Base-by-base conservation (phyloP, 2,329 filamentous ascomycete species). In the Curvularia hawaiiensis region DNA sequence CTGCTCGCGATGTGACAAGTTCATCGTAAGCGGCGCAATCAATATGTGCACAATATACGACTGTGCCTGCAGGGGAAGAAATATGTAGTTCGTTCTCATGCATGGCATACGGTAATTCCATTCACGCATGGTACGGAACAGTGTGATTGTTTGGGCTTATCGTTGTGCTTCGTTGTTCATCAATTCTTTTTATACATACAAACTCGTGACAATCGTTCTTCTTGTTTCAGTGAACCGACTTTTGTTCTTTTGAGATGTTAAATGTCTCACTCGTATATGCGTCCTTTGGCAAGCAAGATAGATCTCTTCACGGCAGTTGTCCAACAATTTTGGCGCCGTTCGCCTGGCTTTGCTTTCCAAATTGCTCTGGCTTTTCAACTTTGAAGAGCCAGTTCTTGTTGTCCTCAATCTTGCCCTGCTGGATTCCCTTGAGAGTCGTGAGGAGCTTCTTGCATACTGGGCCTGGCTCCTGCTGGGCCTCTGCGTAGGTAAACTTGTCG, bases 321-420 rank as follows among this genome's bases (percentile, higher is more conserved):
- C 74, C 74, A n/a, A 76, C 72, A 18, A 59, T 71, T 55, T 73
- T 66, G 20, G 71, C 64, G 2, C 58, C 65, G 4, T 48, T 31
- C n/a, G 56, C 24, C 30, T 60, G 64, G 24, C 67, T 63, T 24
- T 59, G 61, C 26, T 66, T 66, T 9, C 65, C 65, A 63, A 73
- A 78, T 14, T 75, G 72, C 65, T 74, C 72, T 26, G 78, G 78
- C 63, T 73, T 73, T 45, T 76, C 66, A 1, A 82, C 79, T 46
- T 70, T 68, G 61, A 78, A 75, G 47, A 85, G 84, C 93, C 92
- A 97, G 4, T 86, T 87, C 71, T 93, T 90, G 55, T 80, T 79
- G 74, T 98, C 94, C 74, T 89, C 80, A 41, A 90, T 80, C 77
- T 90, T 91, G 28, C 93, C 93, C 38, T 86, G 83, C 80, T 98